phyloP scores from a whole-genome alignment of 306 rosid species.

The Ceratonia siliqua region DNA sequence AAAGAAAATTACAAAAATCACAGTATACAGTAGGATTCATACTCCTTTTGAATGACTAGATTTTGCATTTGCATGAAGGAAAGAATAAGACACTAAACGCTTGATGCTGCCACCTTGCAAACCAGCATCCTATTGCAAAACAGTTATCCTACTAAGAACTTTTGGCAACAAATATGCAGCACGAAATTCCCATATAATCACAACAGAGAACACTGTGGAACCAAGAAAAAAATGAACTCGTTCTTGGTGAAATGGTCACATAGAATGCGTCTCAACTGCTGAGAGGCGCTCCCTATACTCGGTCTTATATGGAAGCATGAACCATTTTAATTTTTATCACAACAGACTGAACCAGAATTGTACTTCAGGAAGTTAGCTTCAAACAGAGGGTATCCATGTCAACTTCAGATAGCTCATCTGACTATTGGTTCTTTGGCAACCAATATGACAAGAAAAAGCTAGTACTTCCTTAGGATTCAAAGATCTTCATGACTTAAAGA shows the following conservation, averaged over 20 bases:
- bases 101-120: constrained; percentile 3
- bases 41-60: not conserved
- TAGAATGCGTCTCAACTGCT: not conserved
- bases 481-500: constrained; percentile 27
- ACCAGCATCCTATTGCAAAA: not conserved
- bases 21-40: not conserved
- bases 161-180: not conserved
- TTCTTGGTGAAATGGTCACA: constrained; percentile 2
- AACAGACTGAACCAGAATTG: constrained; percentile 19
- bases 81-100: not conserved
- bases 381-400: not conserved
- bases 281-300: constrained; percentile 7
- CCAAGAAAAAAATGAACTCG: not conserved
- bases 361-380: constrained; percentile 23
- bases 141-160: not conserved
- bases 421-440: not conserved
- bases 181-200: not conserved
- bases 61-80: not conserved
- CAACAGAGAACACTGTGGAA: not conserved
- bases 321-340: constrained; percentile 21
- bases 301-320: constrained; percentile 19
- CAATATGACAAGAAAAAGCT: not conserved
- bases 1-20: not conserved
- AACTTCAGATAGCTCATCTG: constrained; percentile 26
- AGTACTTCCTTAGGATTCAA: constrained; percentile 5